phyloP scores from a whole-genome alignment of 2,329 filamentous ascomycete species.

The Ceratocystis diversiconidia region DNA sequence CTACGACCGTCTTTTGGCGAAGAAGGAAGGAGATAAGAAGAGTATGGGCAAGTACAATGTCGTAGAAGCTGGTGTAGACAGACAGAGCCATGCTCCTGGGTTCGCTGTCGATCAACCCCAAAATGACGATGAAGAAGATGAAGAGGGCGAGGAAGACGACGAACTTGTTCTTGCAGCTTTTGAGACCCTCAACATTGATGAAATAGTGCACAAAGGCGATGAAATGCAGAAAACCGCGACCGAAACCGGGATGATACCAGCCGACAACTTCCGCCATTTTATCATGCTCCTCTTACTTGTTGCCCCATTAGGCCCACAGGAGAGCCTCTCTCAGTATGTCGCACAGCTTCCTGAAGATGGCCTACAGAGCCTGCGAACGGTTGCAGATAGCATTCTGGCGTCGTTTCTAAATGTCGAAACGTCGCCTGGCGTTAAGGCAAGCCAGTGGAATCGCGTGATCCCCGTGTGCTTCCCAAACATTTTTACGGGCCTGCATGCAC shows the following conservation, averaged over 20 bases:
- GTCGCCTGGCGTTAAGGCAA: conserved; percentile 47
- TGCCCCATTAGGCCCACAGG: conserved; percentile 50
- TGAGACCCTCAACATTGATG: conserved; percentile 50
- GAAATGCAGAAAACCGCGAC: conserved; percentile 25
- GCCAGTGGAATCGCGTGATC: conserved; percentile 46
- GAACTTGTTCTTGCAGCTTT: conserved; percentile 54
- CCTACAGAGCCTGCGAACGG: conserved; percentile 42
- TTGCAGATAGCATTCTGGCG: conserved; percentile 50
- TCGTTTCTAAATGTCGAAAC: conserved; percentile 53
- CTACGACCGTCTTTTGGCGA: conserved; percentile 38
- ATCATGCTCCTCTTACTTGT: conserved; percentile 55
- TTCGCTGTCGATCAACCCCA: conserved; percentile 35
- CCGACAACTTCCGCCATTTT: conserved; percentile 57
- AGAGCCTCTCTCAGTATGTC: conserved; percentile 48
- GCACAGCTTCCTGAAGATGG: conserved; percentile 37
- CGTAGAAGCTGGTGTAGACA: conserved; percentile 8
- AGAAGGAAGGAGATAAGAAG: conserved; percentile 19
- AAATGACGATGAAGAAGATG: conserved; percentile 29
- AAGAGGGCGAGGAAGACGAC: conserved; percentile 32
- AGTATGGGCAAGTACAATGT: conserved; percentile 5
- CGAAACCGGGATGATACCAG: conserved; percentile 54
- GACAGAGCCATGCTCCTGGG: conserved; percentile 24
- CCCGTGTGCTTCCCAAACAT: conserved; percentile 49
- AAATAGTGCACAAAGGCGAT: conserved; percentile 42
- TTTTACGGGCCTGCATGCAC: conserved; percentile 50